Evolutionary conservation across 2,329 filamentous ascomycete genomes (phyloP).

Genomic region (Stachybotrys elegans): DNA sequence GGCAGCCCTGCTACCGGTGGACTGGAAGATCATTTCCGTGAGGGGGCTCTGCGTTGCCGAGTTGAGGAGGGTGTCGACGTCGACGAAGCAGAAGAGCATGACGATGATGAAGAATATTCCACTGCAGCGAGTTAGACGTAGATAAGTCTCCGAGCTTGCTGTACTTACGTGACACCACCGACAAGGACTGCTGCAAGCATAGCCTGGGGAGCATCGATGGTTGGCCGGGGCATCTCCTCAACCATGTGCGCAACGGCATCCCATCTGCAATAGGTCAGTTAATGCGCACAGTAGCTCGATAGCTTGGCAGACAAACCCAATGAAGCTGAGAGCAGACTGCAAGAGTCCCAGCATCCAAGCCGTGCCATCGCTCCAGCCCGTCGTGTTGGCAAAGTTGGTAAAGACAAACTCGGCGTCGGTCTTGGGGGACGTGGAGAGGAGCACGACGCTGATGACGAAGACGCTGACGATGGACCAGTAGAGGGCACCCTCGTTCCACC

Average conservation of each 20-base stretch:
- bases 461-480: constrained; percentile 38
- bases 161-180: constrained; percentile 34
- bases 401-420: constrained; percentile 38
- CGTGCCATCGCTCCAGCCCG: constrained; percentile 40
- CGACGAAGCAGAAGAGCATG: constrained; percentile 35
- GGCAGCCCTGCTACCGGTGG: constrained; percentile 31
- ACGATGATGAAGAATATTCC: constrained; percentile 33
- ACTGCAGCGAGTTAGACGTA: constrained; percentile 15
- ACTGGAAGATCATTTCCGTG: constrained; percentile 38
- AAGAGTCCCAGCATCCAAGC: constrained; percentile 42
- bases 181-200: constrained; percentile 38
- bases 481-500: constrained; percentile 36
- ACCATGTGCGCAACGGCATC: too few relatives aligned
- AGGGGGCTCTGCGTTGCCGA: constrained; percentile 39
- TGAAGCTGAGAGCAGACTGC: constrained; percentile 29
- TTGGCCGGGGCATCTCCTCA: constrained; percentile 39
- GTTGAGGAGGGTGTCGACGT: constrained; percentile 26
- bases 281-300: too few relatives aligned
- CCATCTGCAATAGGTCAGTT: too few relatives aligned
- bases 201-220: constrained; percentile 33
- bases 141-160: too few relatives aligned
- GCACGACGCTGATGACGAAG: constrained; percentile 36
- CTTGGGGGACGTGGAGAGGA: constrained; percentile 34
- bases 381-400: constrained; percentile 36
- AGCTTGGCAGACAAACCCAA: constrained; percentile 43